Percentiles rank a stretch among this genome's conserved stretches.
These are phyloP conservation scores for Galerina marginata DNA, from an alignment of 768 basidiomycete genomes.

Conservation along the genomic window DNA sequence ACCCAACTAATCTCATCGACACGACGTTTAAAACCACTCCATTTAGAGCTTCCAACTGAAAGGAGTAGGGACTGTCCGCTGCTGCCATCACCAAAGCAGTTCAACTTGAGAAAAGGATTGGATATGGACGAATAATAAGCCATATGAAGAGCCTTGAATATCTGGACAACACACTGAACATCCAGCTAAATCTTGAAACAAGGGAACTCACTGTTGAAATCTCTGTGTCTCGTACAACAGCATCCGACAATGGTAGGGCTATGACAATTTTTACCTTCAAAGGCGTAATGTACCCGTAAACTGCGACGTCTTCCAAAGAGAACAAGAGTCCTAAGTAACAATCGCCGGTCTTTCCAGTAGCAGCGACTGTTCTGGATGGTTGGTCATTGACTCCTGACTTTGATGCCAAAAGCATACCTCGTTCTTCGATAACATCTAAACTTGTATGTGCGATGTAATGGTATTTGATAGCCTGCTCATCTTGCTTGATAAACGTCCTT, in stretches of 20 bases:
- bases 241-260: slow-evolving; percentile 78
- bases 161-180: slow-evolving; percentile 44
- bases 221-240: slow-evolving; percentile 81
- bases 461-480: slow-evolving; percentile 71
- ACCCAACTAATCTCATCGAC: slow-evolving; percentile 79
- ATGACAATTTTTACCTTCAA: slow-evolving; percentile 87
- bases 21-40: slow-evolving; percentile 69
- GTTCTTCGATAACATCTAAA: slow-evolving; percentile 90
- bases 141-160: slow-evolving; percentile 89
- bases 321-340: slow-evolving; percentile 88
- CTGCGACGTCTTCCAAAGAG: slow-evolving; percentile 91
- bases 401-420: slow-evolving; percentile 56
- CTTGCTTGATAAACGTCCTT: slow-evolving; percentile 67
- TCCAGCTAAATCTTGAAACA: neutral
- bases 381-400: neutral
- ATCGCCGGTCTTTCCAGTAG: slow-evolving; percentile 67
- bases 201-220: slow-evolving; percentile 64
- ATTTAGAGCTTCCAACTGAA: slow-evolving; percentile 65
- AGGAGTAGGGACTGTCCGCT: slow-evolving; percentile 62
- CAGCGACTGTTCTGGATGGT: slow-evolving; percentile 37
- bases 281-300: slow-evolving; percentile 91
- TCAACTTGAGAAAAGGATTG: slow-evolving; percentile 85
- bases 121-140: slow-evolving; percentile 84
- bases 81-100: slow-evolving; percentile 49
- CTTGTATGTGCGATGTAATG: slow-evolving; percentile 93